Base-by-base conservation (phyloP, 2,329 filamentous ascomycete species). In the Emergomyces pasteurianus region DNA sequence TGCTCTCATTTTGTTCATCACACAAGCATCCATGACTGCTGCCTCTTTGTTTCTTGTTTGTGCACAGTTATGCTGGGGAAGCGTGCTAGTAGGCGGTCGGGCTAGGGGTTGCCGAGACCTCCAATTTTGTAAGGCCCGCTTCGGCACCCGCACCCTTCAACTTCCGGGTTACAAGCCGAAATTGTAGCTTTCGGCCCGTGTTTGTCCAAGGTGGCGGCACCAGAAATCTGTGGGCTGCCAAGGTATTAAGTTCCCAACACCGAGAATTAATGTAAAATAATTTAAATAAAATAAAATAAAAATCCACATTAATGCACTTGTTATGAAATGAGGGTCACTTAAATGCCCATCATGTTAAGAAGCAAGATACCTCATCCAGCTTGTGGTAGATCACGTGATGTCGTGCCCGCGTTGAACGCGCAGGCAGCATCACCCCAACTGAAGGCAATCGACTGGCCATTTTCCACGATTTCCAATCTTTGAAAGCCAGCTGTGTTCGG, bases 341-440 rank as follows among this genome's bases (percentile, higher is more conserved):
- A 38, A 38, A 38, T 38, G 12, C 36, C 36, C 10, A 38, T 7
- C 7, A 31, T 31, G 7, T 31, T 3, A 38, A 7, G 10, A 38
- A 38, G 7, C 31, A 38, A 38, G n/a, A n/a, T n/a, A n/a, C n/a
- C n/a, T n/a, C n/a, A n/a, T n/a, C n/a, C n/a, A n/a, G n/a, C n/a
- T n/a, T n/a, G n/a, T n/a, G n/a, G n/a, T n/a, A n/a, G n/a, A 16
- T 58, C 57, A 58, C 57, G 57, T 58, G 57, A 3, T 50, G n/a
- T 58, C 57, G 42, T 50, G 42, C 42, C 18, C 54, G 57, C 46
- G 57, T 58, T 50, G 31, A 31, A 58, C 42, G 57, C 43, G 57
- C 31, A 50, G 57, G 46, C 43, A 40, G 23, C 57, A 52, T 49
- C 40, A 9, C 26, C 4, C 14, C n/a, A n/a, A n/a, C 7, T n/a